Evolutionary conservation across 1,284 basidiomycete genomes (phyloP).

Genomic region (Pterulicium gracile): DNA sequence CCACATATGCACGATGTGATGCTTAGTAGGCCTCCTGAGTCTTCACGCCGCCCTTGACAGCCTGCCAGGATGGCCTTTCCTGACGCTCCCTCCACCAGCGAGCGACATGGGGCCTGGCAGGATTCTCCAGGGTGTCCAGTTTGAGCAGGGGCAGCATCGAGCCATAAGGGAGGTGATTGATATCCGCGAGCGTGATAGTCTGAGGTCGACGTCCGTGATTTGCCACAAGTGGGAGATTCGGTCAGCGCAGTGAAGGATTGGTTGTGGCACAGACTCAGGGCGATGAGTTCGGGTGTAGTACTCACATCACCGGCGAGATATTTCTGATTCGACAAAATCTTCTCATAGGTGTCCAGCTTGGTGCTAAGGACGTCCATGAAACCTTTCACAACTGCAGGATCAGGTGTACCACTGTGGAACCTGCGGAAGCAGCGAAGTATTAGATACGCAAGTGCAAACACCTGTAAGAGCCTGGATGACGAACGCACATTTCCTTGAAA

Average conservation of each 20-base stretch:
- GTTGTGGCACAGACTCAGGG: slow-evolving; percentile 6
- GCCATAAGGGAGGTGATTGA: slow-evolving; percentile 44
- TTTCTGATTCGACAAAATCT: slow-evolving; percentile 37
- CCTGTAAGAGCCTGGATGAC: slow-evolving; percentile 7
- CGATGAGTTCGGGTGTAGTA: slow-evolving; percentile 9
- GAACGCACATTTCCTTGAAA: slow-evolving; percentile 34
- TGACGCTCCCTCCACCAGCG: slow-evolving; percentile 34
- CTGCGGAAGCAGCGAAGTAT: slow-evolving; percentile 9
- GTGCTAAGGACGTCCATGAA: slow-evolving; percentile 19
- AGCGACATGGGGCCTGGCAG: slow-evolving; percentile 20
- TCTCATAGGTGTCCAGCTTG: slow-evolving; percentile 39
- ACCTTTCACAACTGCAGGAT: slow-evolving; percentile 20
- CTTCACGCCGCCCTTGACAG: slow-evolving; percentile 24
- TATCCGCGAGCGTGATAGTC: slow-evolving; percentile 41
- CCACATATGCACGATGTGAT: no score
- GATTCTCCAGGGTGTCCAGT: background rate
- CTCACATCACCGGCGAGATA: slow-evolving; percentile 40
- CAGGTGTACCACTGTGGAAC: slow-evolving; percentile 14
- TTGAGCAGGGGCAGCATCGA: slow-evolving; percentile 8
- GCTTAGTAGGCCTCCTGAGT: background rate
- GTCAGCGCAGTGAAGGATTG: slow-evolving; percentile 9
- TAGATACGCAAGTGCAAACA: background rate
- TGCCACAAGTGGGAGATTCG: background rate
- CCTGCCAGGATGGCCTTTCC: slow-evolving; percentile 25
- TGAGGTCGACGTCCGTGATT: slow-evolving; percentile 11